Evolutionary conservation across 2,329 filamentous ascomycete species (phyloP), one percentile per base, ranked within the genome.

Genomic region (Aspergillus neoniger): DNA sequence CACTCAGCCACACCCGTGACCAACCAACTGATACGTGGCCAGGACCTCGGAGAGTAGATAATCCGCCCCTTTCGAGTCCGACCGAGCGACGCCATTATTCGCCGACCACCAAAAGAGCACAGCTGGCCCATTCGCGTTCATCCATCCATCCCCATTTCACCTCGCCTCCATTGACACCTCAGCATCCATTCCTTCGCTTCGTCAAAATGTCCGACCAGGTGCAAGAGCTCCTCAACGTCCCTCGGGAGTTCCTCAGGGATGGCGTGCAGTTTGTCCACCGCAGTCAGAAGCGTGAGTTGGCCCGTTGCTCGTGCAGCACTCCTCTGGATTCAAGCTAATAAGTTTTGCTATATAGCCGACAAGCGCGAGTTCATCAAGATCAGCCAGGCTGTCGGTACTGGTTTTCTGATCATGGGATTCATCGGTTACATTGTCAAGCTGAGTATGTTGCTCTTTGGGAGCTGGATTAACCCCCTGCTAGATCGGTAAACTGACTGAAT

Each of bases 371-470:
- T 86, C 72, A 79, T 86, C 69, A 85, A 85, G 74, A 86, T 86
- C 72, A 83, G 81, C 65, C 84, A 86, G 75, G 84, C 83, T 56
- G 83, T 86, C 55, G 84, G 83, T 65, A 83, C 85, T 71, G 84
- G 84, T 2, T 86, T 86, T 74, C 72, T 86, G 57, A 82, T 86
- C 63, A 86, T 86, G 84, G 75, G 64, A 12, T 74, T 82, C 53
- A 86, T 85, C 67, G 84, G 84, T 62, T 86, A 86, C 74, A 79
- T 86, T 58, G 83, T 86, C 65, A 86, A 86, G 77, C 74, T 86
- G 74, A 85, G 83, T 85, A 70, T 65, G 82, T 77, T 23, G 17
- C 48, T 43, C 53, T 43, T 57, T 19, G 19, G 19, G 19, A 19
- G 19, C 19, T 25, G 19, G 44, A 12, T 14, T 14, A 14, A 36